These are phyloP conservation scores for Tulasnella sp. DNA, from an alignment of 768 basidiomycete genomes.

Conservation along the genomic window DNA sequence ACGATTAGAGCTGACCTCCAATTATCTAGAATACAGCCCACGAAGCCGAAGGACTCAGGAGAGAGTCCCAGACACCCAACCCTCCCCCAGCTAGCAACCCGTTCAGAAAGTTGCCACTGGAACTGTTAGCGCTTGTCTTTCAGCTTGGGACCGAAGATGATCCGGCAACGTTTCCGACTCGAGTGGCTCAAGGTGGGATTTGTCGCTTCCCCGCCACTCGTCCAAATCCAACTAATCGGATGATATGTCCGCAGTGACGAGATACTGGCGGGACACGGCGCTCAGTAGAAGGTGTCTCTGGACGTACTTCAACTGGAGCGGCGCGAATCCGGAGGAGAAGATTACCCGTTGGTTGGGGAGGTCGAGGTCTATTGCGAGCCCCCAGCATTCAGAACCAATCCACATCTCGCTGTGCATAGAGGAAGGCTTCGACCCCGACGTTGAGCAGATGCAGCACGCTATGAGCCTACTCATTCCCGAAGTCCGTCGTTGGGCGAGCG, in stretches of 20 bases:
- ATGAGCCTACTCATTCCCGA: not conserved
- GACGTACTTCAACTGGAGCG: constrained; percentile 4
- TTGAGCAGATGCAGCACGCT: not conserved
- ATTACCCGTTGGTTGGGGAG: not conserved
- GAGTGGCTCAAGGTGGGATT: constrained; percentile 6
- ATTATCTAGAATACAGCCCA: too few relatives aligned
- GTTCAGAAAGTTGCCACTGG: constrained; percentile 3
- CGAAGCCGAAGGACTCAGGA: too few relatives aligned
- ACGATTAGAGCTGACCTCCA: too few relatives aligned
- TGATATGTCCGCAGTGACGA: not conserved
- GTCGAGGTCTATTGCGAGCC: not conserved
- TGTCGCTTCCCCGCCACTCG: not conserved
- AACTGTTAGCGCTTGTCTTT: constrained; percentile 10
- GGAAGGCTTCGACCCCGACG: constrained; percentile 11
- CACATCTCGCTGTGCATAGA: not conserved
- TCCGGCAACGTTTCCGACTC: constrained; percentile 8
- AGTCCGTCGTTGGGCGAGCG: constrained; percentile 2
- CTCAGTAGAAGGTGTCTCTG: not conserved
- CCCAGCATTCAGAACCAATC: not conserved
- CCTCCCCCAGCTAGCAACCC: too few relatives aligned
- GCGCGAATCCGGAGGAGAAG: not conserved
- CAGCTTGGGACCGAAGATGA: not conserved
- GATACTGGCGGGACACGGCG: constrained; percentile 5
- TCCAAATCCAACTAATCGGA: not conserved
- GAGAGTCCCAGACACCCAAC: too few relatives aligned